A percentile compares a stretch with the other conserved stretches of the same genome.
Conservation (phyloP, 805 yeast genomes). For the Kuraishia ogatae region DNA sequence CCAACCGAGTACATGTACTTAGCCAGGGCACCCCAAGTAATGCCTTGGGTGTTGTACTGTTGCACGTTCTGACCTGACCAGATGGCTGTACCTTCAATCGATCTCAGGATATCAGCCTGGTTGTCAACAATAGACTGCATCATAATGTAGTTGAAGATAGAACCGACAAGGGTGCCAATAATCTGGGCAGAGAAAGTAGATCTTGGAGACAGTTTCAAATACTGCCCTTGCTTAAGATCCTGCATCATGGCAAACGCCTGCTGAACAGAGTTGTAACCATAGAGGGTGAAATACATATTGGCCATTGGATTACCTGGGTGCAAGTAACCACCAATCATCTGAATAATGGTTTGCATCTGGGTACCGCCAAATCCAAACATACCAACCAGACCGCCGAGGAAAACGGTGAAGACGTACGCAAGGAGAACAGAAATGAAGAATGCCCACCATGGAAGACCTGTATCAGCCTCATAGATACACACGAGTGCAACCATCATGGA, state of each 20-base stretch:
- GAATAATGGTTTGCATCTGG: conserved; percentile 55
- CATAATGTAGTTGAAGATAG: conserved; percentile 31
- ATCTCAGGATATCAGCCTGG: conserved; percentile 23
- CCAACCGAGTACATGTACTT: conserved; percentile 40
- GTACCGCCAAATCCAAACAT: conserved; percentile 54
- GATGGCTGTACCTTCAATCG: conserved; percentile 21
- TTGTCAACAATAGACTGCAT: conserved; percentile 30
- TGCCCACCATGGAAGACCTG: conserved; percentile 58
- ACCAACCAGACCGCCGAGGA: conserved; percentile 54
- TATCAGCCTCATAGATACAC: conserved; percentile 29
- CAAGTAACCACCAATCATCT: conserved; percentile 56
- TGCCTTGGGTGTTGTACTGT: conserved; percentile 42
- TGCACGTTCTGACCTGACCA: conserved; percentile 36
- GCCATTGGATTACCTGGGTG: conserved; percentile 56
- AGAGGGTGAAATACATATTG: conserved; percentile 52
- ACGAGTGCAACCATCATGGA: conserved; percentile 34
- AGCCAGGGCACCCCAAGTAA: conserved; percentile 62
- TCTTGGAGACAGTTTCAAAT: conserved; percentile 55
- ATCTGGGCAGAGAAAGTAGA: conserved; percentile 46
- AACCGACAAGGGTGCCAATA: conserved; percentile 34
- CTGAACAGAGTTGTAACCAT: conserved; percentile 46
- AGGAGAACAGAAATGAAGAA: conserved; percentile 48
- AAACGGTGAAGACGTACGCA: conserved; percentile 38
- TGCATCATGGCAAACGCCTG: conserved; percentile 47
- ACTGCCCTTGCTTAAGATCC: conserved; percentile 58